These are phyloP conservation scores for Penicillium roqueforti DNA, from an alignment of 495 filamentous ascomycete species.

Conservation along the genomic window DNA sequence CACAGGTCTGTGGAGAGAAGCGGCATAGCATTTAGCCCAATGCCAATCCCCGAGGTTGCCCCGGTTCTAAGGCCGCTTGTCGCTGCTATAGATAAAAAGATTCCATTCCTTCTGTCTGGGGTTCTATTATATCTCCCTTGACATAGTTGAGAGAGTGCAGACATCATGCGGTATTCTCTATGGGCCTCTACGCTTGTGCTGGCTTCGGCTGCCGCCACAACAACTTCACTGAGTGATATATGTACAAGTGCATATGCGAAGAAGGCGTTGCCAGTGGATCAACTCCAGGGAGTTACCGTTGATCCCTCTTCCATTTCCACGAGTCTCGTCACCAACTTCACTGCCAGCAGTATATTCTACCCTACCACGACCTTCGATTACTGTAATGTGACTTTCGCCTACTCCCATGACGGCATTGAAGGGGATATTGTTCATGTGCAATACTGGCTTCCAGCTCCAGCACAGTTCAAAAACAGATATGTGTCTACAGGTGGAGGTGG, in stretches of 20 bases:
- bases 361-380: conserved; percentile 29
- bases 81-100: not conserved
- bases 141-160: not conserved
- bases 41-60: not conserved
- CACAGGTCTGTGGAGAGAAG: not conserved
- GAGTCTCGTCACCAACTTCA: conserved; percentile 27
- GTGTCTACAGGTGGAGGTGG: conserved; percentile 43
- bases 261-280: conserved; percentile 23
- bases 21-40: conserved; percentile 6
- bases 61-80: not conserved
- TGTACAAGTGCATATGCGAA: conserved; percentile 29
- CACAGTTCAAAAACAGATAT: conserved; percentile 38
- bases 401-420: conserved; percentile 35
- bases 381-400: conserved; percentile 43
- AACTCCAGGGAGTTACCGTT: conserved; percentile 30
- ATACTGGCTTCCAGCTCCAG: conserved; percentile 37
- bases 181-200: conserved; percentile 2
- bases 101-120: not conserved
- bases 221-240: conserved; percentile 21
- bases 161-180: not conserved
- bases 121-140: too few species aligned
- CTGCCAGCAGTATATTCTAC: conserved; percentile 8
- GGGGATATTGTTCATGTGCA: conserved; percentile 33
- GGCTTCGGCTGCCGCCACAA: not conserved
- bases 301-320: conserved; percentile 31